Evolutionary conservation across 1,139 yeast species (phyloP).

Genomic region (Scheffersomyces stambukii): DNA sequence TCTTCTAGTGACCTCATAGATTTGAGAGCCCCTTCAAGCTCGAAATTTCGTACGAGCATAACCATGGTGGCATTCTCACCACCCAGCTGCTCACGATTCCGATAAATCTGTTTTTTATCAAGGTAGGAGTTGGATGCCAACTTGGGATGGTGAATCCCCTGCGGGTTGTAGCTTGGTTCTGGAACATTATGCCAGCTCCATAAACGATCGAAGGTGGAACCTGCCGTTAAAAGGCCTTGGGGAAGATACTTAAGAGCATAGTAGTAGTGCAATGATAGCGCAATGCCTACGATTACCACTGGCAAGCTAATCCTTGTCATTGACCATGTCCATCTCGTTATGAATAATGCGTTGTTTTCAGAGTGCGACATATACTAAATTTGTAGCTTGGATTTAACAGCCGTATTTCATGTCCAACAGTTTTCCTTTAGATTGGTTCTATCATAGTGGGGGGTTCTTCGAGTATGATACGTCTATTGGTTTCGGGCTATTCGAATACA

Average conservation of each 20-base stretch:
- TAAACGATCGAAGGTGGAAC: too few relatives aligned
- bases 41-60: slow-evolving; percentile 43
- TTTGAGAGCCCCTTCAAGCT: slow-evolving; percentile 36
- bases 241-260: slow-evolving; percentile 6
- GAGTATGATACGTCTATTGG: too few relatives aligned
- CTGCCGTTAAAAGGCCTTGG: too few relatives aligned
- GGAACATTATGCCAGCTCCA: not conserved
- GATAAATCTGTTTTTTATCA: slow-evolving; percentile 19
- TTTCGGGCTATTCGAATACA: too few relatives aligned
- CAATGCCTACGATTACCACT: slow-evolving; percentile 3
- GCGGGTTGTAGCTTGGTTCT: slow-evolving; percentile 7
- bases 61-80: slow-evolving; percentile 49
- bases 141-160: slow-evolving; percentile 21
- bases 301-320: too few relatives aligned
- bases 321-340: too few relatives aligned
- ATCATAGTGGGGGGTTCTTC: too few relatives aligned
- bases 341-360: too few relatives aligned
- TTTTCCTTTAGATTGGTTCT: too few relatives aligned
- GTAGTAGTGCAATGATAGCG: slow-evolving; percentile 14
- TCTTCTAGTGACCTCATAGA: slow-evolving; percentile 46
- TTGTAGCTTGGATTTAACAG: too few relatives aligned
- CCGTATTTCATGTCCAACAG: too few relatives aligned
- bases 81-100: slow-evolving; percentile 36
- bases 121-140: slow-evolving; percentile 43
- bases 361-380: too few relatives aligned